These are phyloP conservation scores for Toxicodendron radicans DNA, from an alignment of 345 rosid species.

Conservation along the genomic window DNA sequence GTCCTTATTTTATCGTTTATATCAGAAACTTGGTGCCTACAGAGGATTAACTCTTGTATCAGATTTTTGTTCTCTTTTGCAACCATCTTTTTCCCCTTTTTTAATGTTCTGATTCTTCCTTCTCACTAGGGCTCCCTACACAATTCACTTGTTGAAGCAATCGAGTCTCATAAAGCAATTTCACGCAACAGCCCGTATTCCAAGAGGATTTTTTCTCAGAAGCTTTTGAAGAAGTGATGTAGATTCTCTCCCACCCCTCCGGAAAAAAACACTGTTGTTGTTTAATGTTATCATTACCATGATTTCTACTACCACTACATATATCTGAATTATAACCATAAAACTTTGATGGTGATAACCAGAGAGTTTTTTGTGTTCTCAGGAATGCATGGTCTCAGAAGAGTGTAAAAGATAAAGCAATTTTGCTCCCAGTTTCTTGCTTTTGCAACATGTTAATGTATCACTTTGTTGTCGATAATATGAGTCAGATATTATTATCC, in stretches of 20 bases:
- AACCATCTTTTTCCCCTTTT: not conserved
- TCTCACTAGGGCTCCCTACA: constrained; percentile 23
- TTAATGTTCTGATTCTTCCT: not conserved
- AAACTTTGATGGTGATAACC: not conserved
- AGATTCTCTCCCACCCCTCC: constrained; percentile 7
- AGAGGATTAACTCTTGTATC: not conserved
- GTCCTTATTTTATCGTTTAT: not conserved
- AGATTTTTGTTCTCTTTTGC: not conserved
- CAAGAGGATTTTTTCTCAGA: constrained; percentile 29
- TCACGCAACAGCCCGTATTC: constrained; percentile 29
- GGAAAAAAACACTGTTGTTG: not conserved
- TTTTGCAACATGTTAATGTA: not conserved
- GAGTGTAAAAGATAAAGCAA: not conserved
- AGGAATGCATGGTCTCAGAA: not conserved
- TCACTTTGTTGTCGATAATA: not conserved
- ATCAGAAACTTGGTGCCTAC: not conserved
- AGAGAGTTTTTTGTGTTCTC: not conserved
- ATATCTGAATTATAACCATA: not conserved
- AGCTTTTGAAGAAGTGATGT: constrained; percentile 31
- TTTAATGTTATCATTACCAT: not conserved
- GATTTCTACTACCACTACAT: not conserved
- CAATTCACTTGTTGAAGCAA: constrained; percentile 19
- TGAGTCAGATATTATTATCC: not conserved
- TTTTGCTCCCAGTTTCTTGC: not conserved
- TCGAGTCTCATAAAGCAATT: constrained; percentile 20